Percentiles rank a stretch among this genome's conserved stretches.
Conservation (phyloP, 768 basidiomycete species). For the Mycena albidolilacea region DNA sequence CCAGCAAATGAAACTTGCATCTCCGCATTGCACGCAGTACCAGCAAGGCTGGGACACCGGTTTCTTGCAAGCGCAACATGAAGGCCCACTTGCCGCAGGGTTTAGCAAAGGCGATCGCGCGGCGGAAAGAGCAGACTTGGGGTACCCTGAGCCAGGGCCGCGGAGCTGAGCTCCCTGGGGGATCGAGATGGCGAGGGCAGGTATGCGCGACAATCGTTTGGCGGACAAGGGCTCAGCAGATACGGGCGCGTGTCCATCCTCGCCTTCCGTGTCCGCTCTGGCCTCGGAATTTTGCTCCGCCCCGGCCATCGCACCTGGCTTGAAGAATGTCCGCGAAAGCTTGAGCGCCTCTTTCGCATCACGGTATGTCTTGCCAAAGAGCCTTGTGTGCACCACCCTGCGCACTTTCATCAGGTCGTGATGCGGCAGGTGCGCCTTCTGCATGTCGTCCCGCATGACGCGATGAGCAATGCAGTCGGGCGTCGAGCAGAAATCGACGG, state of each 20-base stretch:
- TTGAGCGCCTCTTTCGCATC: conserved; percentile 43
- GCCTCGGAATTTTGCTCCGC: conserved; percentile 6
- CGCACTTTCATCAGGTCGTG: conserved; percentile 50
- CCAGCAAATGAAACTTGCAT: conserved; percentile 45
- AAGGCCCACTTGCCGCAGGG: conserved; percentile 29
- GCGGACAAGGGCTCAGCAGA: not conserved
- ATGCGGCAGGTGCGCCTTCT: conserved; percentile 44
- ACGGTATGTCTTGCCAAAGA: conserved; percentile 39
- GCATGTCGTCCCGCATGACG: conserved; percentile 38
- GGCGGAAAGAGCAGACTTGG: conserved; percentile 13
- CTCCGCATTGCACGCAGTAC: conserved; percentile 48
- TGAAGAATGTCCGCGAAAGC: conserved; percentile 29
- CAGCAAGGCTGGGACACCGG: conserved; percentile 46
- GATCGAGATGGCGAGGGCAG: conserved; percentile 16
- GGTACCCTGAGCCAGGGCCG: not conserved
- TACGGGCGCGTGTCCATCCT: conserved; percentile 14
- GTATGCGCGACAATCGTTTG: not conserved
- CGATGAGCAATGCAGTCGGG: conserved; percentile 41
- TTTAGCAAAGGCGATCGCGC: not conserved
- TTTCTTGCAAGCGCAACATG: conserved; percentile 42
- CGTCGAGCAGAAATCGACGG: conserved; percentile 48
- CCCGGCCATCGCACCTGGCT: not conserved
- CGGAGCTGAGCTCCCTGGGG: not conserved
- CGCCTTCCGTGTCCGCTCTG: conserved; percentile 18
- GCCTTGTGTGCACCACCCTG: conserved; percentile 37